phyloP scores from a whole-genome alignment of 2,329 filamentous ascomycete genomes.

The Mycogone perniciosa region DNA sequence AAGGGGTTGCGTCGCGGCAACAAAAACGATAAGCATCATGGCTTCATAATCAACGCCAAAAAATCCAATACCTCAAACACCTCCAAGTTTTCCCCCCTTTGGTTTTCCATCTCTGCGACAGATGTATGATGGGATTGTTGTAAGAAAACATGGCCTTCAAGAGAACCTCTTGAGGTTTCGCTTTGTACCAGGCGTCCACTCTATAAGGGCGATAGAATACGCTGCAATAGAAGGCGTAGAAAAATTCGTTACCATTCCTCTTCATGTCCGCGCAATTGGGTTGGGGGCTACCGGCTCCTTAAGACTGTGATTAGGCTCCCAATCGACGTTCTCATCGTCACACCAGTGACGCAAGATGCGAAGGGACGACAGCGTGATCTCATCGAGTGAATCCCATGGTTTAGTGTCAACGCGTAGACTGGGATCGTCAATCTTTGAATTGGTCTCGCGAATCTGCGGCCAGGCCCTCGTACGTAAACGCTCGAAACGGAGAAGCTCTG shows the following conservation, averaged over 20 bases:
- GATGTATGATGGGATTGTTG: too few species aligned
- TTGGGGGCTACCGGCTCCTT: slow-evolving; percentile 16
- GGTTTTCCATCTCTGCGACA: too few species aligned
- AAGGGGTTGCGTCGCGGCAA: too few species aligned
- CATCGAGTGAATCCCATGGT: slow-evolving; percentile 41
- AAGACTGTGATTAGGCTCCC: slow-evolving; percentile 34
- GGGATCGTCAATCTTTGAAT: slow-evolving; percentile 7
- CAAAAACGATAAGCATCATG: too few species aligned
- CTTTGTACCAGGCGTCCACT: too few species aligned
- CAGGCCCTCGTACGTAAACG: slow-evolving; percentile 10
- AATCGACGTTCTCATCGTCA: slow-evolving; percentile 38
- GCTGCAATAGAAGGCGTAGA: too few species aligned
- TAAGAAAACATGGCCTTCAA: too few species aligned
- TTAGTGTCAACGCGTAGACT: slow-evolving; percentile 27
- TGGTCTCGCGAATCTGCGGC: slow-evolving; percentile 12
- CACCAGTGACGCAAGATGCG: slow-evolving; percentile 39
- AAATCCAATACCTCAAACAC: too few species aligned
- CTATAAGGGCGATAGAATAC: too few species aligned
- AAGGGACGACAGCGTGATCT: slow-evolving; percentile 34
- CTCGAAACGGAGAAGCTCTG: slow-evolving; percentile 8
- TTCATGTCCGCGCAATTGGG: neutral
- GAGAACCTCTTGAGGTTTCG: too few species aligned
- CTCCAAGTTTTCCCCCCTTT: too few species aligned
- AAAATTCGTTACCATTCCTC: neutral
- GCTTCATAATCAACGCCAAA: too few species aligned